phyloP scores from a whole-genome alignment of 2,329 filamentous ascomycete species.

The Shiraia sp. region DNA sequence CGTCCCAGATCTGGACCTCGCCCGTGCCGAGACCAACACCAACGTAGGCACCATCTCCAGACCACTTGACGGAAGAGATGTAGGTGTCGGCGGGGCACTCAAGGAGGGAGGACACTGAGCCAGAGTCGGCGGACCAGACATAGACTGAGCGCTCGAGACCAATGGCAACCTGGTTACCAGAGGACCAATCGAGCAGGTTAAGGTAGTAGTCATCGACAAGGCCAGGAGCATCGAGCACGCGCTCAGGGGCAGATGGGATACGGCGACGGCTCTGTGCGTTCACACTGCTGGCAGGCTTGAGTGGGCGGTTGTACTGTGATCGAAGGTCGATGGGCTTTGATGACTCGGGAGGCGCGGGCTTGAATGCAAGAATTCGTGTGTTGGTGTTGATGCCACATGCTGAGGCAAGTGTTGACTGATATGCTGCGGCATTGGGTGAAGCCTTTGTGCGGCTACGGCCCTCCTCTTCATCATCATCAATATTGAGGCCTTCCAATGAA shows the following conservation, averaged over 20 bases:
- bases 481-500: constrained; percentile 76
- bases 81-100: constrained; percentile 92
- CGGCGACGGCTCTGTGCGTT: constrained; percentile 88
- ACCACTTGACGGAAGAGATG: constrained; percentile 98
- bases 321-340: constrained; percentile 97
- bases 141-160: constrained; percentile 97
- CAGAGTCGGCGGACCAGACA: constrained; percentile 96
- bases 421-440: constrained; percentile 85
- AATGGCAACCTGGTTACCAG: constrained; percentile 96
- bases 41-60: constrained; percentile 93
- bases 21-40: constrained; percentile 92
- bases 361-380: constrained; percentile 96
- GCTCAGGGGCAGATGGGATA: constrained; percentile 91
- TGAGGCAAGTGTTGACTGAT: constrained; percentile 86
- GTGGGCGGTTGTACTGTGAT: constrained; percentile 95
- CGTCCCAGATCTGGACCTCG: constrained; percentile 99
- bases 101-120: constrained; percentile 83
- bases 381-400: constrained; percentile 92
- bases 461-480: constrained; percentile 71
- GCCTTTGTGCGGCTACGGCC: constrained; percentile 70
- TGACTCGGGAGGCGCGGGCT: constrained; percentile 96
- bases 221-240: constrained; percentile 92
- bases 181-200: constrained; percentile 98
- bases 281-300: constrained; percentile 74
- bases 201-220: constrained; percentile 99